Evolutionary conservation across 2,329 filamentous ascomycete species (phyloP).

Genomic region (Didymella sp.): DNA sequence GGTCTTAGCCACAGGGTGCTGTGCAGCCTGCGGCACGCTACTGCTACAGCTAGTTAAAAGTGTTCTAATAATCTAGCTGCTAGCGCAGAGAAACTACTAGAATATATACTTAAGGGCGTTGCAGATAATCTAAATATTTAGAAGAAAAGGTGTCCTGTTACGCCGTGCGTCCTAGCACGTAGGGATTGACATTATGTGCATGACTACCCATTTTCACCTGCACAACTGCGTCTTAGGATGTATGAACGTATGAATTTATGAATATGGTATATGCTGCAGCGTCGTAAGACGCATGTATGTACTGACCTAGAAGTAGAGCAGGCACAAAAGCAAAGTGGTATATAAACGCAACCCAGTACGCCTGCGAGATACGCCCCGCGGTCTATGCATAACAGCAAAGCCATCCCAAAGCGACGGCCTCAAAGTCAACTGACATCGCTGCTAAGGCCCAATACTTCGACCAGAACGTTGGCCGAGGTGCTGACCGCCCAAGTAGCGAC

Average conservation of each 20-base stretch:
- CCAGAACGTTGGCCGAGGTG: conserved; percentile 79
- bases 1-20: too few species aligned
- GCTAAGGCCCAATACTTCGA: conserved; percentile 67
- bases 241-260: neutral
- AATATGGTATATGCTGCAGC: neutral
- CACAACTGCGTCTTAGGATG: too few species aligned
- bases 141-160: too few species aligned
- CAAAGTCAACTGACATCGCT: conserved; percentile 36
- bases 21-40: too few species aligned
- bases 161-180: too few species aligned
- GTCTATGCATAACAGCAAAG: neutral
- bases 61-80: too few species aligned
- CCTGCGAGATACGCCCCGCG: neutral
- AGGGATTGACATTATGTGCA: too few species aligned
- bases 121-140: too few species aligned
- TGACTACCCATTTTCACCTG: too few species aligned
- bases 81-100: too few species aligned
- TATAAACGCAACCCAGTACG: conserved; percentile 5
- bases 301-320: neutral
- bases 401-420: neutral
- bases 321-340: conserved; percentile 3
- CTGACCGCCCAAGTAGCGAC: conserved; percentile 82
- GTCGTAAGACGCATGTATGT: neutral
- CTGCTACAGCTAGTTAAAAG: too few species aligned
- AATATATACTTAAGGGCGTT: too few species aligned